These are phyloP conservation scores for Phoma herbarum DNA, from an alignment of 2,329 filamentous ascomycete species.

Conservation along the genomic window DNA sequence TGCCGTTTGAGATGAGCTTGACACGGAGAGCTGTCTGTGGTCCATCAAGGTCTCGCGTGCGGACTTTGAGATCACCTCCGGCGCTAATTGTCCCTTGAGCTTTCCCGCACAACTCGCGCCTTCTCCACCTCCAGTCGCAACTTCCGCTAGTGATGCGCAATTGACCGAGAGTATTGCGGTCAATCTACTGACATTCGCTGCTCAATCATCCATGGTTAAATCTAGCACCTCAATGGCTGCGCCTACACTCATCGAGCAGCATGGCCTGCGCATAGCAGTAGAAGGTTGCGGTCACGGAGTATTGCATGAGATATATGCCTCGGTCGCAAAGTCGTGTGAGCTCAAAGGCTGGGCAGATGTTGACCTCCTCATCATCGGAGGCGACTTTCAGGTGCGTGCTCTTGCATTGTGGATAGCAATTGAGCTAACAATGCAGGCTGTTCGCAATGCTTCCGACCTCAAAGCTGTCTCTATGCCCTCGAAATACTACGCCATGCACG, in stretches of 20 bases:
- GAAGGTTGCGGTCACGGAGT: slow-evolving; percentile 95
- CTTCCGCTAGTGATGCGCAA: slow-evolving; percentile 3
- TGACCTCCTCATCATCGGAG: slow-evolving; percentile 92
- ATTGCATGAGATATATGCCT: slow-evolving; percentile 88
- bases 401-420: background rate
- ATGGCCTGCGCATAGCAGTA: slow-evolving; percentile 74
- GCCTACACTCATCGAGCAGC: slow-evolving; percentile 33
- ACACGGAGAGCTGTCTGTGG: slow-evolving; percentile 22
- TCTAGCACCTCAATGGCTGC: slow-evolving; percentile 32
- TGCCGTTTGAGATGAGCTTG: slow-evolving; percentile 14
- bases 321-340: slow-evolving; percentile 73
- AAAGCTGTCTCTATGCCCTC: slow-evolving; percentile 87
- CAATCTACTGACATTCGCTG: background rate
- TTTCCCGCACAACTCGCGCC: slow-evolving; percentile 11
- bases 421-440: slow-evolving; percentile 64
- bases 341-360: slow-evolving; percentile 80
- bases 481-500: slow-evolving; percentile 87
- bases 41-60: slow-evolving; percentile 24
- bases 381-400: slow-evolving; percentile 81
- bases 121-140: slow-evolving; percentile 5
- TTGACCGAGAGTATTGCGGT: background rate
- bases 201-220: background rate
- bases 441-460: slow-evolving; percentile 87
- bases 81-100: slow-evolving; percentile 36
- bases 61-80: slow-evolving; percentile 28